Evolutionary conservation across 2,329 filamentous ascomycete species (phyloP), one percentile per base, ranked within the genome.

Genomic region (Aspergillus sp.): DNA sequence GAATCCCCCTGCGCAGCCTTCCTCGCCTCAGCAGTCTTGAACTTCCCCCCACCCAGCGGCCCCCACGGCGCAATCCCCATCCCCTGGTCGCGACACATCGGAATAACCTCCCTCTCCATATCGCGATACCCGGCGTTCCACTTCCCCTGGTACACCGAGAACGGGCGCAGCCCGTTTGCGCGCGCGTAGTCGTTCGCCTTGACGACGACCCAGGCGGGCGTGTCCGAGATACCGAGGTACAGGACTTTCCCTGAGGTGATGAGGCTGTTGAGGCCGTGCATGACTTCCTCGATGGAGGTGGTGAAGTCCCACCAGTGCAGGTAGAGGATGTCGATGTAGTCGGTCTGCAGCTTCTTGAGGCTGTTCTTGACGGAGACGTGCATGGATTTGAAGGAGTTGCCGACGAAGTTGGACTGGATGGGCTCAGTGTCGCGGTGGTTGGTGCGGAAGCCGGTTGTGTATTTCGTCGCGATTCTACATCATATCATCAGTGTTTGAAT

Each of bases 361-460:
- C 51, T 55, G 14, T 31, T 31, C 12, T 58, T 40, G 14, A 61
- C 55, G 21, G 58, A 61, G n/a, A 58, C 15, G 44, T 40, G 52
- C 43, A 61, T 33, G 19, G 52, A 55, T n/a, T 61, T 61, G 3
- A 46, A 12, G 12, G 44, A 51, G 31, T 61, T 61, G 44, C 58
- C 58, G 19, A 56, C 56, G 35, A 66, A 71, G 44, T 61, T 68
- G 43, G 63, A 75, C 41, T 63, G 68, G 63, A 68, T 73, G 66
- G 52, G 66, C 41, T 54, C 57, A 44, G 52, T 72, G 67, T 21
- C 76, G 74, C 25, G 69, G 68, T 58, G 72, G 75, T 65, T 79
- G 80, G 44, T 66, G 61, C 47, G 73, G 64, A 31, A 73, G 62
- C 51, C 65, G 65, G 31, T 70, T 1, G 58, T 60, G 47, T 60